These are phyloP conservation scores for Phytophthora pinifolia DNA, from an alignment of 352 stramenopile species.

Conservation along the genomic window DNA sequence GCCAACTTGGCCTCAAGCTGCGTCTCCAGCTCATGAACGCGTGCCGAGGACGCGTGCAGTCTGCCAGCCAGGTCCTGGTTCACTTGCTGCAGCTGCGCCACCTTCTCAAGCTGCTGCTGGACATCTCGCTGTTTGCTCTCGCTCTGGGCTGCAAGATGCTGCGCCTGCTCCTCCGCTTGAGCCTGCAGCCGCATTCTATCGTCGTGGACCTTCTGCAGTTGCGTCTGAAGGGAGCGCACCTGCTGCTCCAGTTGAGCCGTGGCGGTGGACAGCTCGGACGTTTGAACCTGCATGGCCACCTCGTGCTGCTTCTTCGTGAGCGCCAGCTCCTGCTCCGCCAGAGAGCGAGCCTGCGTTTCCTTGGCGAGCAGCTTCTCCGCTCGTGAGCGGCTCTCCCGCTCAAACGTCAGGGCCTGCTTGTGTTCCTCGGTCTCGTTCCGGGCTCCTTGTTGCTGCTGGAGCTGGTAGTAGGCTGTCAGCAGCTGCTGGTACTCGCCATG, in stretches of 20 bases:
- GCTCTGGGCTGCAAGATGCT: slow-evolving; percentile 25
- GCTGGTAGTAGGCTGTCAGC: slow-evolving; percentile 68
- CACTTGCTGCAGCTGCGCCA: slow-evolving; percentile 26
- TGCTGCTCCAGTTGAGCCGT: slow-evolving; percentile 52
- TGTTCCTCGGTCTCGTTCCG: slow-evolving; percentile 59
- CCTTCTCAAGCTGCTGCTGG: slow-evolving; percentile 40
- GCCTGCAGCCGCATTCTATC: slow-evolving; percentile 41
- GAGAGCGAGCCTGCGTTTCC: slow-evolving; percentile 52
- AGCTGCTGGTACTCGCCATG: slow-evolving; percentile 79
- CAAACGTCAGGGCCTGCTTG: slow-evolving; percentile 58
- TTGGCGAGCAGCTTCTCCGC: slow-evolving; percentile 63
- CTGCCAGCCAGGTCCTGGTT: slow-evolving; percentile 29
- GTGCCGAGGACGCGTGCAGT: slow-evolving; percentile 32
- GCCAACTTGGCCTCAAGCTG: slow-evolving; percentile 18
- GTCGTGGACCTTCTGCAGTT: slow-evolving; percentile 43
- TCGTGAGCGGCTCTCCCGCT: slow-evolving; percentile 55
- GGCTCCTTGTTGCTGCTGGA: slow-evolving; percentile 55
- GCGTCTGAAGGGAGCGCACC: slow-evolving; percentile 26
- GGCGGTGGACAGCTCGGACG: slow-evolving; percentile 51
- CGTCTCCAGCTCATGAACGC: slow-evolving; percentile 38
- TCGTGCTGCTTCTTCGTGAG: slow-evolving; percentile 76
- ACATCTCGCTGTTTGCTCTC: slow-evolving; percentile 36
- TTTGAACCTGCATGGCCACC: slow-evolving; percentile 58
- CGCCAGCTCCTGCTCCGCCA: slow-evolving; percentile 69
- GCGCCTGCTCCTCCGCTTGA: slow-evolving; percentile 35